These are phyloP conservation scores for Mortierella sp. DNA, from an alignment of 371 early-diverging fungal genomes.

Conservation along the genomic window DNA sequence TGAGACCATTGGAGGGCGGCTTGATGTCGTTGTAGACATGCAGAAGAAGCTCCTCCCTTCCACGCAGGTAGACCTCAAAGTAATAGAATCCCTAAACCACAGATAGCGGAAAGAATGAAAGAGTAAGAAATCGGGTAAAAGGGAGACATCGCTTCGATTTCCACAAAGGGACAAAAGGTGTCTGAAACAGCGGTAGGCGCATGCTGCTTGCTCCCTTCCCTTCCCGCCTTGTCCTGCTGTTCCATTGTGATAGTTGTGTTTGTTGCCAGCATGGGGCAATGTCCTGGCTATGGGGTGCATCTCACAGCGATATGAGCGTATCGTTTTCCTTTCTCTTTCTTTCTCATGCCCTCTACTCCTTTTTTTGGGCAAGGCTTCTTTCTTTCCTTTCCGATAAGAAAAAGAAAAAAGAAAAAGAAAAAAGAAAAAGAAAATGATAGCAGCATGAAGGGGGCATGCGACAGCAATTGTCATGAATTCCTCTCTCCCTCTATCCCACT, in stretches of 20 bases:
- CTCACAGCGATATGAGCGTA: not conserved
- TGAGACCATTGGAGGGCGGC: conserved; percentile 26
- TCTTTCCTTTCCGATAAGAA: not conserved
- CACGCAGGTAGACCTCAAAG: conserved; percentile 80
- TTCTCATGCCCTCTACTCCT: conserved; percentile 1
- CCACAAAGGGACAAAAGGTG: not conserved
- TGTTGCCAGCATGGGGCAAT: not conserved
- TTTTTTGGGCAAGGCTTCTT: not conserved
- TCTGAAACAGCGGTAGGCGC: not conserved
- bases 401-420: not conserved
- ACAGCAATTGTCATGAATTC: not conserved
- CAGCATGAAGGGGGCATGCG: not conserved
- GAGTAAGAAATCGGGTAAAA: not conserved
- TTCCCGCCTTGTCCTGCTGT: not conserved
- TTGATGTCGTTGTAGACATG: conserved; percentile 64
- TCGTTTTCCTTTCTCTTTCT: not conserved
- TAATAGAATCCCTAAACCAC: conserved; percentile 76
- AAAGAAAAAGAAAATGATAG: not conserved
- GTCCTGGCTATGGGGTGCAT: not conserved
- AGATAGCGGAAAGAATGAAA: conserved; percentile 16
- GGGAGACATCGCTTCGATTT: not conserved
- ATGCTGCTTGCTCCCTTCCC: not conserved
- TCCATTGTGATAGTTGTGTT: not conserved
- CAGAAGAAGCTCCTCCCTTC: conserved; percentile 81
- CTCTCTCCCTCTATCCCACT: not conserved